A percentile compares a stretch with the other conserved stretches of the same genome.
phyloP scores from a whole-genome alignment of 2,329 filamentous ascomycete genomes.

The Magnaporthiopsis rhizophila region DNA sequence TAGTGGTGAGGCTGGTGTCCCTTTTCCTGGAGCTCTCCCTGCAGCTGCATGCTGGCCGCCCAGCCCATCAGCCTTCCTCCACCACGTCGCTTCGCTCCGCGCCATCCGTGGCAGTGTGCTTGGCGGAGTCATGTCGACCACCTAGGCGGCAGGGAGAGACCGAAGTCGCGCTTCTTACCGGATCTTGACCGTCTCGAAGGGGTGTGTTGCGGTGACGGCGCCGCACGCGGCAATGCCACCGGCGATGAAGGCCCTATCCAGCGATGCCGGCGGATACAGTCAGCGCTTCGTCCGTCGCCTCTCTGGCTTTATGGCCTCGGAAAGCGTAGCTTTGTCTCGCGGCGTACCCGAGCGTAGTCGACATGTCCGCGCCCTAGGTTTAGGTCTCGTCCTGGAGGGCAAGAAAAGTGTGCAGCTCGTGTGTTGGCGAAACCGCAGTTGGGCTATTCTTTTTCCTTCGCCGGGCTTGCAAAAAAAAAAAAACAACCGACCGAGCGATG shows the following conservation, averaged over 20 bases:
- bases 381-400: not conserved
- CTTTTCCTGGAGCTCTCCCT: constrained; percentile 88
- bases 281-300: constrained; percentile 12
- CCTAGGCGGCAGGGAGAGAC: constrained; percentile 9
- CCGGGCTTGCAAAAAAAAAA: not conserved
- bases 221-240: constrained; percentile 96
- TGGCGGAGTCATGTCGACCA: not conserved
- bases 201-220: constrained; percentile 93
- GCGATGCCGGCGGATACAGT: constrained; percentile 6
- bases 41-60: constrained; percentile 62
- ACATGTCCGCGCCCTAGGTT: constrained; percentile 6
- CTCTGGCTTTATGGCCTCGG: not conserved
- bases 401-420: not conserved
- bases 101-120: not conserved
- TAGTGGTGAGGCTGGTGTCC: constrained; percentile 82
- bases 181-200: constrained; percentile 98
- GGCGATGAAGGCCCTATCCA: constrained; percentile 73
- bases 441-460: not conserved
- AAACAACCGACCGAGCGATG: not conserved
- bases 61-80: not conserved
- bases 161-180: constrained; percentile 46
- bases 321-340: not conserved
- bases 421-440: not conserved
- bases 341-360: constrained; percentile 11
- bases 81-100: not conserved